Evolutionary conservation across 257 asterid species (phyloP), one percentile per base, ranked within the genome.

Genomic region (Orobanche coerulescens): DNA sequence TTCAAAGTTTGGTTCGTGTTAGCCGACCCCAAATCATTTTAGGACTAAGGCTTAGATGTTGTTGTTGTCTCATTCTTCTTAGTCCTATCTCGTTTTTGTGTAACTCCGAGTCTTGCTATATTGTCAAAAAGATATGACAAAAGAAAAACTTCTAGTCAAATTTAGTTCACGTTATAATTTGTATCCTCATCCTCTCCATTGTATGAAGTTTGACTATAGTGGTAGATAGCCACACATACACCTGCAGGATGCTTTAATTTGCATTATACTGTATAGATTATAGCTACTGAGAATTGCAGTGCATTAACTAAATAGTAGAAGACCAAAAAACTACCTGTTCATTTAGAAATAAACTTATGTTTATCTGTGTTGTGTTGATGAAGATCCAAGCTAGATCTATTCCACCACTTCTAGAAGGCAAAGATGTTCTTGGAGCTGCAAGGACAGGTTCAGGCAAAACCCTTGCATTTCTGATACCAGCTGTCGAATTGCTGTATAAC

Each of bases 401-500:
- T 63, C 94, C 96, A 18, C 94, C 94, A 16, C 86, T 93, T 57
- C 31, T 89, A 66, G 92, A 83, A 71, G 97, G 95, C 7, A 79
- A 86, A 75, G 94, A 84, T 80, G 88, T 92, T 66, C 95, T 92
- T 20, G 98, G 98, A 72, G 95, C 98, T 74, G 98, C 99, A 71
- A 80, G 97, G 70, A 89, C 99, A 10, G 99, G 99, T 69, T 93
- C 98, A 0, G 96, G 98, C 31, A 92, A 92, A 78, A 92, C 98
- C 37, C 91, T 88, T 49, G 95, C 98, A 16, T 92, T 92, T 73
- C 58, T 92, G 50, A 20, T 92, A 50, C 98, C 98, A 0, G 95
- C 95, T 31, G 81, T 92, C 33, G 98, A 92, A 70, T 79, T 92
- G 71, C 65, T 92, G 62, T 54, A 71, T 76, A 74, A 81, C 31